Percentiles rank a stretch among this genome's conserved stretches.
Conservation (phyloP, 73 alveolate species). For the Paramecium caudatum region DNA sequence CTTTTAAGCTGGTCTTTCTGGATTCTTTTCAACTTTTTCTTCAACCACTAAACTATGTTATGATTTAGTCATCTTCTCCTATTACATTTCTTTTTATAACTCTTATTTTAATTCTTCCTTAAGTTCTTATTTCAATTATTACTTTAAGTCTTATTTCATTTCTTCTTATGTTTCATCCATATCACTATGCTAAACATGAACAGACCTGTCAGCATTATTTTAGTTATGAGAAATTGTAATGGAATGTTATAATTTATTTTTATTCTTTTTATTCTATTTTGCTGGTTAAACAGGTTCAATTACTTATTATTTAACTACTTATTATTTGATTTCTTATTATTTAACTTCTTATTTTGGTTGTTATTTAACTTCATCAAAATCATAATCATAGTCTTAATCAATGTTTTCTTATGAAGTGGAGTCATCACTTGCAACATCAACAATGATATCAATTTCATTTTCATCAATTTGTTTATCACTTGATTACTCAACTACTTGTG, state of each 20-base stretch:
- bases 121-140: conserved; percentile 23
- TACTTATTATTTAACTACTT: neutral
- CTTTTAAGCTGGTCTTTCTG: conserved; percentile 39
- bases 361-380: neutral
- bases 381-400: conserved; percentile 39
- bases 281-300: neutral
- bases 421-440: neutral
- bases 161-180: neutral
- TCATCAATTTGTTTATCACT: no score
- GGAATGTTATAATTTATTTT: conserved; percentile 2
- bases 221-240: conserved; percentile 14
- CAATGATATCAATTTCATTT: conserved; percentile 23
- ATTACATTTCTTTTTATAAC: neutral
- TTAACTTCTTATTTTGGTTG: neutral
- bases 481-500: no score
- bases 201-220: neutral
- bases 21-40: neutral
- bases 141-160: conserved; percentile 4
- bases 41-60: neutral
- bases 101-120: conserved; percentile 30
- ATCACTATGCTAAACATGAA: neutral
- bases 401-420: neutral
- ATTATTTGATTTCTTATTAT: neutral
- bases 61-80: neutral
- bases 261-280: neutral